These are phyloP conservation scores for Rhodotorula sp. DNA, from an alignment of 1,284 basidiomycete genomes.

Conservation along the genomic window DNA sequence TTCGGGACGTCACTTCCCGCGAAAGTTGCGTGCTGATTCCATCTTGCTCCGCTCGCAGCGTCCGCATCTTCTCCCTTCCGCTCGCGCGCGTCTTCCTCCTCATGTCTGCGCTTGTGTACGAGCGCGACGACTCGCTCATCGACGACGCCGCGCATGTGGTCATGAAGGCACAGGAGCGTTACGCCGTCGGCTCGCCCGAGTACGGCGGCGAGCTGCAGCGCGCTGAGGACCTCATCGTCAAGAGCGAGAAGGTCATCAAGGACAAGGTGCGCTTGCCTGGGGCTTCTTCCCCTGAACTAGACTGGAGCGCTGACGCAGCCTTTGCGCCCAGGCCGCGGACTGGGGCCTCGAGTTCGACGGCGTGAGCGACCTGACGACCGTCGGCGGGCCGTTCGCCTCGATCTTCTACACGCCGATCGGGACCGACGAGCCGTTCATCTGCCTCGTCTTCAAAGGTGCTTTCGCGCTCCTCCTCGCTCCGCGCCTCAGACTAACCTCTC, in stretches of 20 bases:
- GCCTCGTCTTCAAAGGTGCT: constrained; percentile 35
- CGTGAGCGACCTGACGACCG: constrained; percentile 17
- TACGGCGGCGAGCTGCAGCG: constrained; percentile 3
- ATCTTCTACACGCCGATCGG: constrained; percentile 26
- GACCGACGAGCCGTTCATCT: constrained; percentile 27
- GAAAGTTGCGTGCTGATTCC: neutral
- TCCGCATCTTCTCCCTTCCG: constrained; percentile 30
- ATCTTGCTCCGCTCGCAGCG: neutral
- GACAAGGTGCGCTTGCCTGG: neutral
- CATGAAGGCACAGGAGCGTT: neutral
- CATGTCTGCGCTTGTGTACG: constrained; percentile 30
- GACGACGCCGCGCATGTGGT: constrained; percentile 11
- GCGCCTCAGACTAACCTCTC: no score
- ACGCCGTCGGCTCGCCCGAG: neutral
- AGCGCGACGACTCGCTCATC: constrained; percentile 28
- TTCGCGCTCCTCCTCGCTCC: neutral
- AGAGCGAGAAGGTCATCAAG: constrained; percentile 26
- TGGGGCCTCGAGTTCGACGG: constrained; percentile 34
- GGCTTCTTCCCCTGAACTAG: no score
- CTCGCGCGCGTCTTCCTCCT: constrained; percentile 28
- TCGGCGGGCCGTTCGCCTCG: constrained; percentile 25
- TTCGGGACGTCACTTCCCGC: neutral
- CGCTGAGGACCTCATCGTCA: constrained; percentile 7
- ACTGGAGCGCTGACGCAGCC: no score
- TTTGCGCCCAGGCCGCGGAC: neutral